Base-by-base conservation (phyloP, 352 stramenopile species). In the Chrysophaeum taylorii region DNA sequence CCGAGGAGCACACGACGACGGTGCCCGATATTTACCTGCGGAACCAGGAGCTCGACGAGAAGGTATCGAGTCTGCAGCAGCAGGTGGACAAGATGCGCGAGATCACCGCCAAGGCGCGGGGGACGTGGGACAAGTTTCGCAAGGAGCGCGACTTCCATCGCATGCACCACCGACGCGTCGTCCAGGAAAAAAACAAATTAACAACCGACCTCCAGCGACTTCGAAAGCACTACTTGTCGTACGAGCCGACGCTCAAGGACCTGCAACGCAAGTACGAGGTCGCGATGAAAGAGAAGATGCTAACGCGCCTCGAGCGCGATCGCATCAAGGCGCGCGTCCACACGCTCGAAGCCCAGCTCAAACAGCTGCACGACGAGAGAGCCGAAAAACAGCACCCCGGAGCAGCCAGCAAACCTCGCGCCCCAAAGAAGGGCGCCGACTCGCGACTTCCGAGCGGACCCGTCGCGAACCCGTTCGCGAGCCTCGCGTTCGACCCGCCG, bases 271-370 rank as follows among this genome's bases (percentile, higher is more conserved):
- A 96, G 77, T 96, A 97, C 74, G 88, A 95, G 73, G 88, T 88
- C 54, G 89, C 88, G 7, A 96, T 96, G 86, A 97, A 97, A 76
- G 92, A 97, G 75, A 97, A 97, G 75, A 97, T 96, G 91, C 86
- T 97, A 36, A 94, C 95, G 85, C 86, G 89, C 7, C 86, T 97
- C 45, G 90, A 97, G 75, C 79, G 91, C 25, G 92, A 97, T 70
- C 87, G 90, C 0, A 86, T 93, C 67, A 87, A 85, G 36, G 89
- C 90, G 23, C 88, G 84, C 64, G 85, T 87, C 7, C 86, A 95
- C 61, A 86, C 87, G n/a, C 79, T 96, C 0, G 89, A 95, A 70
- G 71, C 76, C 16, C 88, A 96, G 68, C 76, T 96, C 16, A 88
- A 87, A 70, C 72, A 79, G 2, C 64, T 85, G 25, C 70, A 84